A percentile compares a stretch with the other conserved stretches of the same genome.
These are phyloP conservation scores for Chlorella sp. DNA, from an alignment of 139 green algal genomes.

Conservation along the genomic window DNA sequence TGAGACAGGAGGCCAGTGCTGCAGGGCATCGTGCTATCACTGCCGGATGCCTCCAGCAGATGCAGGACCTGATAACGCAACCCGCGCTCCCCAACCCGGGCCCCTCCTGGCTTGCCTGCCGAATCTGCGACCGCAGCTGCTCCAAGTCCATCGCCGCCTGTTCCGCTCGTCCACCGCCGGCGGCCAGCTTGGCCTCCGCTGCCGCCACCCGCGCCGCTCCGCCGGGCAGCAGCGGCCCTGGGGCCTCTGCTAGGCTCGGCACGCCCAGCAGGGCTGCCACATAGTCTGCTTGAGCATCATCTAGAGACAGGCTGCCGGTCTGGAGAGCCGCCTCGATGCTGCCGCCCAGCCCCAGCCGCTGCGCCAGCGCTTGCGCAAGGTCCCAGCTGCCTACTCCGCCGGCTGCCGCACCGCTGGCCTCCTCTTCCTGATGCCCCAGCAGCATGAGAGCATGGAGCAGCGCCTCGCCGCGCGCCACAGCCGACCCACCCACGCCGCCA, in stretches of 20 bases:
- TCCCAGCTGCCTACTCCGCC: background rate
- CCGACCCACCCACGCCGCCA: background rate
- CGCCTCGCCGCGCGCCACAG: slow-evolving; percentile 60
- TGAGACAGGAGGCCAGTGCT: too few species aligned
- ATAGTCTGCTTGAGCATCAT: slow-evolving; percentile 84
- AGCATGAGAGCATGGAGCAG: slow-evolving; percentile 69
- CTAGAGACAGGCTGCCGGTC: slow-evolving; percentile 63
- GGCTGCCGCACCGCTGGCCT: background rate
- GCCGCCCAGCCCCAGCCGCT: slow-evolving; percentile 26
- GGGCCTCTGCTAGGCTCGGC: slow-evolving; percentile 16
- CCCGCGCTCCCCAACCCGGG: too few species aligned
- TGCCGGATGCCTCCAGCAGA: too few species aligned
- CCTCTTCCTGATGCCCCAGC: slow-evolving; percentile 43
- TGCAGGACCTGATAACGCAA: too few species aligned
- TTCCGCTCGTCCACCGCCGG: background rate
- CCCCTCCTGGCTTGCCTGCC: slow-evolving; percentile 9
- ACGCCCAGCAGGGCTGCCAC: slow-evolving; percentile 70
- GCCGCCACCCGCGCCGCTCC: background rate
- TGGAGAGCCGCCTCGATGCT: slow-evolving; percentile 31
- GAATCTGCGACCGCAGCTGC: slow-evolving; percentile 1
- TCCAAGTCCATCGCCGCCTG: background rate
- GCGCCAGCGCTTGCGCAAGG: slow-evolving; percentile 24
- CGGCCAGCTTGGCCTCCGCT: background rate
- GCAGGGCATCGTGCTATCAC: too few species aligned
- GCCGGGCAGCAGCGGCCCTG: background rate